Evolutionary conservation across 441 rosid species (phyloP).

Genomic region (Lepidium campestre): DNA sequence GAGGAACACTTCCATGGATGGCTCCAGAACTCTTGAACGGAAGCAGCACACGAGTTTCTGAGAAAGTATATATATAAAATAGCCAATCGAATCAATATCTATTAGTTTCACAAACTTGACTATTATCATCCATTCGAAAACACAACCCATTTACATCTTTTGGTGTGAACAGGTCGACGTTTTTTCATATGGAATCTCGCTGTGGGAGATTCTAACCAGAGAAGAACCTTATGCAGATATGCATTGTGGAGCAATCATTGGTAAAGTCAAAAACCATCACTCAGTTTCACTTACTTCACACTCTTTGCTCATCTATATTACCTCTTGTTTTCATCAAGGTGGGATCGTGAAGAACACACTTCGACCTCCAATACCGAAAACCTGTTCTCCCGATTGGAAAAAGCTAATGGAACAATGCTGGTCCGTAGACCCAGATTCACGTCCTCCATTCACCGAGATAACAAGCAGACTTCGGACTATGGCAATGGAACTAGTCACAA

Average conservation of each 20-base stretch:
- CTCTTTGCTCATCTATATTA: not conserved
- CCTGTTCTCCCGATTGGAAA: slow-evolving; percentile 61
- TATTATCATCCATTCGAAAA: not conserved
- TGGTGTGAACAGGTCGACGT: slow-evolving; percentile 63
- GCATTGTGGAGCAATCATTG: slow-evolving; percentile 92
- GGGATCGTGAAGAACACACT: slow-evolving; percentile 76
- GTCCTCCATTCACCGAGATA: slow-evolving; percentile 73
- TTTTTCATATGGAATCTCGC: slow-evolving; percentile 77
- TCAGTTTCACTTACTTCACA: slow-evolving; percentile 6
- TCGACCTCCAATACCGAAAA: slow-evolving; percentile 58
- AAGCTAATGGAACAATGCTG: slow-evolving; percentile 77
- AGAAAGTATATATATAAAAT: slow-evolving; percentile 51
- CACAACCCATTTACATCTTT: not conserved
- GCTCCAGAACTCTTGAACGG: slow-evolving; percentile 69
- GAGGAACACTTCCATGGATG: slow-evolving; percentile 82
- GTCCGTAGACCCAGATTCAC: slow-evolving; percentile 54
- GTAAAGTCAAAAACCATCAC: slow-evolving; percentile 41
- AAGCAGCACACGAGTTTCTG: slow-evolving; percentile 54
- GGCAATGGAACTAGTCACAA: slow-evolving; percentile 37
- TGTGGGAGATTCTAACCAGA: slow-evolving; percentile 89
- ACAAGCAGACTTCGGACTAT: slow-evolving; percentile 49
- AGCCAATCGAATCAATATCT: not conserved
- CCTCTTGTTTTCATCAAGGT: slow-evolving; percentile 32
- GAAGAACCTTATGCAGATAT: slow-evolving; percentile 88
- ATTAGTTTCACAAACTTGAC: not conserved